phyloP scores from a whole-genome alignment of 2,329 filamentous ascomycete species.

The Chalara sp. region DNA sequence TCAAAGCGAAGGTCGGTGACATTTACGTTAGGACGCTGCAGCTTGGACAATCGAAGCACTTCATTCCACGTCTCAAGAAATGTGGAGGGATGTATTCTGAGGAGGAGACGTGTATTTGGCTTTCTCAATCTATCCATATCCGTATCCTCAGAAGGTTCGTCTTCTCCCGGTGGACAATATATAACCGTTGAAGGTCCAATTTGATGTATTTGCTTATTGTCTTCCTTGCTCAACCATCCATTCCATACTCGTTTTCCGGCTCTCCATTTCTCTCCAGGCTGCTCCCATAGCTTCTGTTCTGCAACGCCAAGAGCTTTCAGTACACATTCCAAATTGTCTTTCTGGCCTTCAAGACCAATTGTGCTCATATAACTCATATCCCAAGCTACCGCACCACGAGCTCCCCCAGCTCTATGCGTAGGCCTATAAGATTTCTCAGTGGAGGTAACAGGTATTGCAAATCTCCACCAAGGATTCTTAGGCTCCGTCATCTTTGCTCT shows the following conservation, averaged over 20 bases:
- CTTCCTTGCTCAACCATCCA: slow-evolving; percentile 51
- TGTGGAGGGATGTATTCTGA: slow-evolving; percentile 78
- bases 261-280: slow-evolving; percentile 65
- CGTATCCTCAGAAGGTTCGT: slow-evolving; percentile 12
- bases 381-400: slow-evolving; percentile 77
- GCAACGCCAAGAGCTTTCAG: slow-evolving; percentile 59
- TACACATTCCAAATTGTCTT: slow-evolving; percentile 56
- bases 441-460: slow-evolving; percentile 76
- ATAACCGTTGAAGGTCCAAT: slow-evolving; percentile 70
- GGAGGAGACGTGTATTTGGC: slow-evolving; percentile 43
- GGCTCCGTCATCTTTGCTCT: slow-evolving; percentile 81
- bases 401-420: slow-evolving; percentile 72
- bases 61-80: slow-evolving; percentile 62
- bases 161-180: slow-evolving; percentile 49
- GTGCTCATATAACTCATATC: slow-evolving; percentile 93
- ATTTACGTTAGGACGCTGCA: slow-evolving; percentile 52
- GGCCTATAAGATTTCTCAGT: slow-evolving; percentile 86
- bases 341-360: slow-evolving; percentile 65
- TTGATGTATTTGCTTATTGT: slow-evolving; percentile 42
- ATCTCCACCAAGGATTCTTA: slow-evolving; percentile 78
- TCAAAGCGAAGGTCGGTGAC: slow-evolving; percentile 65
- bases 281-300: slow-evolving; percentile 54
- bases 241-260: slow-evolving; percentile 49
- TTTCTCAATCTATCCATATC: slow-evolving; percentile 30
- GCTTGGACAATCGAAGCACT: slow-evolving; percentile 49